phyloP scores from a whole-genome alignment of 2,329 filamentous ascomycete genomes.

The Colletotrichum endophyticum region DNA sequence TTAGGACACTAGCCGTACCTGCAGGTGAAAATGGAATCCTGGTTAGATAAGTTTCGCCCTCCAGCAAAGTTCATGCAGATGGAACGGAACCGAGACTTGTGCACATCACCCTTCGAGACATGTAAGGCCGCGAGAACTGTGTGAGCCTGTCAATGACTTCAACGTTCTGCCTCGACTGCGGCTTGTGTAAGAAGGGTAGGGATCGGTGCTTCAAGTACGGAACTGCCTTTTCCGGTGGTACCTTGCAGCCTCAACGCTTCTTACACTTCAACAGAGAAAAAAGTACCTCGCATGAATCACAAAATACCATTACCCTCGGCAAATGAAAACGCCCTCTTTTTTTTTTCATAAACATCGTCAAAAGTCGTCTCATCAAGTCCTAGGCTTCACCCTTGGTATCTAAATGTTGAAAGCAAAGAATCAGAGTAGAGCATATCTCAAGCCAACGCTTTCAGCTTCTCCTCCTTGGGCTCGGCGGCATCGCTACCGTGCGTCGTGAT shows the following conservation, averaged over 20 bases:
- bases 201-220: neutral
- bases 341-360: neutral
- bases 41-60: neutral
- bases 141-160: neutral
- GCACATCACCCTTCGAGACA: neutral
- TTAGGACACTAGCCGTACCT: neutral
- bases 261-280: neutral
- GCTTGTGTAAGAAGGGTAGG: neutral
- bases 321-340: neutral
- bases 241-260: neutral
- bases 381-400: neutral
- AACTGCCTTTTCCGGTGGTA: neutral
- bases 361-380: neutral
- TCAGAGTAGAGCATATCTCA: neutral
- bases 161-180: neutral
- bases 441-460: neutral
- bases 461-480: neutral
- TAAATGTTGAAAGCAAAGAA: neutral
- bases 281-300: neutral
- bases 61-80: neutral
- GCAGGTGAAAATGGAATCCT: neutral
- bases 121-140: neutral
- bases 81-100: neutral
- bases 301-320: neutral
- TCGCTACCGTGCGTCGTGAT: conserved; percentile 42